Conservation (phyloP, 1,284 basidiomycete species). For the Spongiforma sp. region DNA sequence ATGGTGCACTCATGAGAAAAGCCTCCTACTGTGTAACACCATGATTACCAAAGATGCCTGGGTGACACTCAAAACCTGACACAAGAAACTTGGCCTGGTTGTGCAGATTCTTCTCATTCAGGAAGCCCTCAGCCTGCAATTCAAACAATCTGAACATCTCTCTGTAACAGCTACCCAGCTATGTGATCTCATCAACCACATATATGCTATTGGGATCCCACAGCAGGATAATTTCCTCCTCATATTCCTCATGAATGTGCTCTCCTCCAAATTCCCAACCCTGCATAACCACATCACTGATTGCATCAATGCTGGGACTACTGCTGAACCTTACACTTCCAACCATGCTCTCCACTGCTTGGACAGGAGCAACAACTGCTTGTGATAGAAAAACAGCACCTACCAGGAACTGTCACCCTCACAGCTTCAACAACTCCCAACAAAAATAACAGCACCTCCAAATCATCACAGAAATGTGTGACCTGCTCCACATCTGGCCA, state of each 20-base stretch:
- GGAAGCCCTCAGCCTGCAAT: background rate
- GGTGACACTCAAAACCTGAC: background rate
- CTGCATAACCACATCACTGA: background rate
- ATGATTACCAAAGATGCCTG: background rate
- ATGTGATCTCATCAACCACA: background rate
- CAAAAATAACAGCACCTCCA: background rate
- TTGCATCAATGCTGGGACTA: background rate
- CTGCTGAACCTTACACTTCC: background rate
- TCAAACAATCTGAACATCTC: background rate
- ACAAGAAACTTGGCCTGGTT: background rate
- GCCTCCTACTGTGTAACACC: background rate
- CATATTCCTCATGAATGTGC: background rate
- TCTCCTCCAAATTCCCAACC: background rate
- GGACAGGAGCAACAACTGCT: background rate
- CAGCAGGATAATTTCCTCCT: background rate
- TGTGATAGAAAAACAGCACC: background rate
- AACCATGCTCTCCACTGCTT: background rate
- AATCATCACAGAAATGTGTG: background rate
- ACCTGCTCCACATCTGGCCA: background rate
- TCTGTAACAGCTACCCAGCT: background rate
- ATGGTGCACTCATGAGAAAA: background rate
- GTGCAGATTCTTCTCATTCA: background rate
- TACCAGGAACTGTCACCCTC: background rate
- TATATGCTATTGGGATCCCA: background rate
- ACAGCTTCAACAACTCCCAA: background rate